Conservation (phyloP, 1,284 basidiomycete genomes). For the Peniophora sp. region DNA sequence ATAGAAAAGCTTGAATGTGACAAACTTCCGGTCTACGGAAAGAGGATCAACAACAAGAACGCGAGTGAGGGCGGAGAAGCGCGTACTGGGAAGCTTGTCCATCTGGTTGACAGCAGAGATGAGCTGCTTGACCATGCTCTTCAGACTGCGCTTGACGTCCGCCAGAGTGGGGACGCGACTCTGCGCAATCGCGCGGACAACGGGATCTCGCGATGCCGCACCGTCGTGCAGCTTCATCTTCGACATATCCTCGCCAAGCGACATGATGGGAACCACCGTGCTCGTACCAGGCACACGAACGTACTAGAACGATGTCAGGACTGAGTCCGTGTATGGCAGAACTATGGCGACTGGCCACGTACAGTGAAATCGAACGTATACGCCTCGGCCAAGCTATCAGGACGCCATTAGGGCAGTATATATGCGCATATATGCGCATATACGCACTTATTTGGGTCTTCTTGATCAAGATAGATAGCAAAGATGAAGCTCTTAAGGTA, state of each 20-base stretch:
- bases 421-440: conserved; percentile 16
- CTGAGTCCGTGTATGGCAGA: background rate
- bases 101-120: conserved; percentile 70
- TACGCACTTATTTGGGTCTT: conserved; percentile 70
- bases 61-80: background rate
- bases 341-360: conserved; percentile 2
- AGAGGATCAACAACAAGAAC: background rate
- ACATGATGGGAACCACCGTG: conserved; percentile 55
- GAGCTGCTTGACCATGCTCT: conserved; percentile 65
- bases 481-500: conserved; percentile 77
- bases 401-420: background rate
- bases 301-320: conserved; percentile 34
- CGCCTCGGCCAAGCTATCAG: conserved; percentile 65
- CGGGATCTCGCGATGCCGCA: conserved; percentile 34
- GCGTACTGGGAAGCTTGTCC: conserved; percentile 66
- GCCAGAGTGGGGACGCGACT: conserved; percentile 58
- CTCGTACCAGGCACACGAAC: conserved; percentile 49
- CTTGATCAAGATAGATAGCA: conserved; percentile 71
- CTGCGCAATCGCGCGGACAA: conserved; percentile 42
- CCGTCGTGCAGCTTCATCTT: conserved; percentile 37
- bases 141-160: conserved; percentile 68
- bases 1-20: conserved; percentile 80
- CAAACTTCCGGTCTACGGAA: conserved; percentile 61
- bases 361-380: conserved; percentile 68
- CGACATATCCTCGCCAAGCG: conserved; percentile 48